These are phyloP conservation scores for Globisporangium recalcitrans DNA, from an alignment of 352 stramenopile genomes.

Conservation along the genomic window DNA sequence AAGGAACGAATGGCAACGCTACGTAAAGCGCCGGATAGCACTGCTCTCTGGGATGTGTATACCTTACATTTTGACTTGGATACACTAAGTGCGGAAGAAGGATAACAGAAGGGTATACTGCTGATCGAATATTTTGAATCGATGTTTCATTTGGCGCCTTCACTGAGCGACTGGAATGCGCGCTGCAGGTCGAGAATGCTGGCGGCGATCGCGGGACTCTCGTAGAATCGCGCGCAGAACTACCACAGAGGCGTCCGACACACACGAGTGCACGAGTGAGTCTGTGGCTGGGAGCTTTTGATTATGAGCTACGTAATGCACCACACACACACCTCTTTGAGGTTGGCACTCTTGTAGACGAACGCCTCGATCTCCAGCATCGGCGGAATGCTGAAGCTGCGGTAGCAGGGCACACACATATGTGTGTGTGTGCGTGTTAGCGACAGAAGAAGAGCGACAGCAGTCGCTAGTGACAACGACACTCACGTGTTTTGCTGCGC, in stretches of 20 bases:
- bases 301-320: neutral
- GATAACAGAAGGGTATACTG: neutral
- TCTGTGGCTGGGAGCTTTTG: no score
- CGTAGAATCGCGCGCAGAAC: constrained; percentile 53
- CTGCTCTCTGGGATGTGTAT: neutral
- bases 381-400: constrained; percentile 40
- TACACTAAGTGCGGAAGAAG: neutral
- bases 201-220: constrained; percentile 28
- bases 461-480: neutral
- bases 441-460: no score
- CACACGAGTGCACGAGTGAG: neutral
- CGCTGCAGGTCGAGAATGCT: constrained; percentile 39
- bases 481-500: constrained; percentile 42
- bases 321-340: constrained; percentile 47
- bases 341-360: constrained; percentile 44
- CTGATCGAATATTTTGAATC: constrained; percentile 11
- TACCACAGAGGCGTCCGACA: constrained; percentile 1
- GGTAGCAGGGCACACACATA: neutral
- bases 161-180: constrained; percentile 34
- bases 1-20: neutral
- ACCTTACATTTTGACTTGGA: neutral
- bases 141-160: constrained; percentile 11
- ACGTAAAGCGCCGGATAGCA: neutral
- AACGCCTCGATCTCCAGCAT: constrained; percentile 48
- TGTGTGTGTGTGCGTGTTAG: no score